A percentile compares a stretch with the other conserved stretches of the same genome.
These are phyloP conservation scores for Chaetomium sp. DNA, from an alignment of 2,329 filamentous ascomycete species.

Conservation along the genomic window DNA sequence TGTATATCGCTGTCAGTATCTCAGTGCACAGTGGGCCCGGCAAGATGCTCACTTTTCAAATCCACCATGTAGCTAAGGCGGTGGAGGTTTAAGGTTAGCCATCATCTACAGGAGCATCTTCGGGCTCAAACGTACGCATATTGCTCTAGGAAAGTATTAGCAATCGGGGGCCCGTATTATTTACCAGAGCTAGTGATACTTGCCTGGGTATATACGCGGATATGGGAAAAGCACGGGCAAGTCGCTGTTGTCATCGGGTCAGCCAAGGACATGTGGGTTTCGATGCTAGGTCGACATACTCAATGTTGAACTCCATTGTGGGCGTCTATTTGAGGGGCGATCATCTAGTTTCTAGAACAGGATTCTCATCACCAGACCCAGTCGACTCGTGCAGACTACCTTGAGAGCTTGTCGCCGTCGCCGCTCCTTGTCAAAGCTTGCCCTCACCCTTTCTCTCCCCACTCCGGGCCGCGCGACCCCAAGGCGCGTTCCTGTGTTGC, in stretches of 20 bases:
- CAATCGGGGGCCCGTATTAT: not conserved
- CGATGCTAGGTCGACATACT: constrained; percentile 30
- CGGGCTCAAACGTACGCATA: constrained; percentile 23
- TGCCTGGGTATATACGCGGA: constrained; percentile 52
- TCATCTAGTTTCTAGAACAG: not conserved
- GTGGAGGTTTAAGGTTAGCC: not conserved
- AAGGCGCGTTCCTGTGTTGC: not conserved
- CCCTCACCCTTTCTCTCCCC: not conserved
- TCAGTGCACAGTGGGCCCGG: not conserved
- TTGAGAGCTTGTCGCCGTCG: not conserved
- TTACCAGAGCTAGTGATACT: constrained; percentile 14
- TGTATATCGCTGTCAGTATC: constrained; percentile 23
- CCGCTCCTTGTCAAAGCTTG: not conserved
- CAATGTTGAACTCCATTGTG: constrained; percentile 48
- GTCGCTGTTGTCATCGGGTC: constrained; percentile 34
- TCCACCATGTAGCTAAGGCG: constrained; percentile 48
- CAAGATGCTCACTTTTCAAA: constrained; percentile 41
- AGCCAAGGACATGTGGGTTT: not conserved
- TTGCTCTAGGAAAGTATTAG: constrained; percentile 23
- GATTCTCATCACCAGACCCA: not conserved
- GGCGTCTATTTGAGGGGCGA: not conserved
- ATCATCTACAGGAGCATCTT: not conserved
- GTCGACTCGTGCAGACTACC: not conserved
- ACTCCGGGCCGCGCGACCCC: not conserved
- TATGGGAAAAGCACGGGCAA: constrained; percentile 53